Conservation (phyloP, 139 green algal species). For the Micromonas commoda region DNA sequence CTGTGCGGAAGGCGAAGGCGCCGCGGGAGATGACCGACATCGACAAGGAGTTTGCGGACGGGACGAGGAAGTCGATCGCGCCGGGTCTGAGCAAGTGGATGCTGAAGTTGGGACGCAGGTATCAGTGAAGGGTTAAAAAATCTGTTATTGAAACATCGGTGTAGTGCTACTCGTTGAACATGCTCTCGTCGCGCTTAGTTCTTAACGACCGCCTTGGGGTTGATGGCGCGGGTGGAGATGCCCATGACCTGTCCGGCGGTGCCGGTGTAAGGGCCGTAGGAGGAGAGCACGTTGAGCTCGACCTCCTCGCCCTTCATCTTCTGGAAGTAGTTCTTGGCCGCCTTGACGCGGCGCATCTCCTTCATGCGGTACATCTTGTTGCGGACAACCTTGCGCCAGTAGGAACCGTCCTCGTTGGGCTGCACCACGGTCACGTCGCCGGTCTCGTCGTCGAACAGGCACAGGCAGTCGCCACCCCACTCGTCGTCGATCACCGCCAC, state of each 20-base stretch:
- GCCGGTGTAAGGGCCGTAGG: conserved; percentile 26
- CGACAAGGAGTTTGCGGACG: no score
- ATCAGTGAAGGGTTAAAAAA: not conserved
- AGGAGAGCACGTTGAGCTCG: conserved; percentile 19
- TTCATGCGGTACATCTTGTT: conserved; percentile 33
- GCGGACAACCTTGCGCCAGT: conserved; percentile 32
- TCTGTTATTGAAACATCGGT: not conserved
- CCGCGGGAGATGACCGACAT: no score
- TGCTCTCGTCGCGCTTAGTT: not conserved
- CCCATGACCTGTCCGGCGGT: conserved; percentile 32
- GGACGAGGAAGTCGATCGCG: no score
- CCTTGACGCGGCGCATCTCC: conserved; percentile 26
- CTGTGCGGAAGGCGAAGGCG: no score
- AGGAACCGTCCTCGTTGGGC: conserved; percentile 29
- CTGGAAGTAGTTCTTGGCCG: conserved; percentile 28
- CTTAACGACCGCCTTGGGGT: conserved; percentile 21
- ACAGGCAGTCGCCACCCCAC: conserved; percentile 26
- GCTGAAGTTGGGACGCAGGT: no score
- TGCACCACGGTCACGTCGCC: conserved; percentile 27
- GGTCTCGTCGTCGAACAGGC: conserved; percentile 20
- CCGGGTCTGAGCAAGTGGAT: no score
- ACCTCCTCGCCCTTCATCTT: conserved; percentile 12
- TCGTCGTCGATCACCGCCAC: conserved; percentile 31
- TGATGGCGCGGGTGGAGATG: conserved; percentile 21
- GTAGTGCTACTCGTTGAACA: not conserved